These are phyloP conservation scores for Fusarium anguioides DNA, from an alignment of 2,329 filamentous ascomycete species.

Conservation along the genomic window DNA sequence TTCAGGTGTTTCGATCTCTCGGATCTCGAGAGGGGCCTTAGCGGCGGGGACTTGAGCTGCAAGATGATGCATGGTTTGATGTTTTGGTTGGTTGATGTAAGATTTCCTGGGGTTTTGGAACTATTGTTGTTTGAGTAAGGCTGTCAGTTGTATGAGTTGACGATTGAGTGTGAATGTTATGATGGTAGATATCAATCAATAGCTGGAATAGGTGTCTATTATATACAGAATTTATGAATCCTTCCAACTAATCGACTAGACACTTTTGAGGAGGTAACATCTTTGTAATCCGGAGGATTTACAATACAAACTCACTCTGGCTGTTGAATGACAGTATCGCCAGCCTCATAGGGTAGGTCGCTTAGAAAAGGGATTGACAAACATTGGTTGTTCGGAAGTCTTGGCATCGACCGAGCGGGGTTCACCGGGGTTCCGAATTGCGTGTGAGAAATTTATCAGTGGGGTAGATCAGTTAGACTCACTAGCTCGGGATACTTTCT, in stretches of 20 bases:
- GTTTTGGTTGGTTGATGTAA: too few species aligned
- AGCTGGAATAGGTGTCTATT: background rate
- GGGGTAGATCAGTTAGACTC: rapidly evolving
- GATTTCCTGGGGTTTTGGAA: too few species aligned
- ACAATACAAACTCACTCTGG: too few species aligned
- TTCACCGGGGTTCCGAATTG: rapidly evolving
- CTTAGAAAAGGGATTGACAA: too few species aligned
- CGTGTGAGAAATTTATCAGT: rapidly evolving
- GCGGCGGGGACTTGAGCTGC: slow-evolving; percentile 28
- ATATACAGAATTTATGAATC: background rate
- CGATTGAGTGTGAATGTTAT: rapidly evolving
- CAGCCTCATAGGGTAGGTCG: background rate
- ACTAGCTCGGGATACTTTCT: background rate
- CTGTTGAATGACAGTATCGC: background rate
- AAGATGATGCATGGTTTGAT: slow-evolving; percentile 21
- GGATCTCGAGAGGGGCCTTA: slow-evolving; percentile 23
- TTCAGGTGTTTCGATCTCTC: slow-evolving; percentile 29
- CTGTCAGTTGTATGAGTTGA: background rate
- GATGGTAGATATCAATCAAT: rapidly evolving
- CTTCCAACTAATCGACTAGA: rapidly evolving
- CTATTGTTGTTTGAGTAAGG: too few species aligned
- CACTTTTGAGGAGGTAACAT: background rate
- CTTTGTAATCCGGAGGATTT: background rate
- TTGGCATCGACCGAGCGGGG: slow-evolving; percentile 17
- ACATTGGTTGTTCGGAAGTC: slow-evolving; percentile 13